Conservation (phyloP, 345 rosid species). For the Citrus australasica region DNA sequence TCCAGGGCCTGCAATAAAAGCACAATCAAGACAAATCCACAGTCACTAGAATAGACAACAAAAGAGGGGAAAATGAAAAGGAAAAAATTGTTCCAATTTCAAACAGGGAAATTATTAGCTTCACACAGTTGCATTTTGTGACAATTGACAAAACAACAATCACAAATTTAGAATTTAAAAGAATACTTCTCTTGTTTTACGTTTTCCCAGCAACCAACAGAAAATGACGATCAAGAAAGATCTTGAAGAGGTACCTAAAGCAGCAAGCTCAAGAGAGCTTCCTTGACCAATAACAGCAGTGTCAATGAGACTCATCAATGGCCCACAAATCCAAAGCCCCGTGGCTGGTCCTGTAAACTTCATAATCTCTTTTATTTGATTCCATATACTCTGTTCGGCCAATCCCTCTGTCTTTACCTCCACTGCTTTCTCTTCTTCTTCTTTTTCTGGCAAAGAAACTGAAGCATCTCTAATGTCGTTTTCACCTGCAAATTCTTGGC, state of each 20-base stretch:
- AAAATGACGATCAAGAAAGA: background rate
- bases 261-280: constrained; percentile 90
- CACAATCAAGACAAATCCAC: background rate
- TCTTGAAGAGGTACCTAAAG: constrained; percentile 53
- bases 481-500: constrained; percentile 3
- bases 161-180: background rate
- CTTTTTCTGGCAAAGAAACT: constrained; percentile 7
- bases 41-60: background rate
- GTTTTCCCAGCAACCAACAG: constrained; percentile 4
- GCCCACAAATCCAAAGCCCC: constrained; percentile 85
- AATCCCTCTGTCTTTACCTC: constrained; percentile 36
- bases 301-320: constrained; percentile 93
- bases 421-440: constrained; percentile 7
- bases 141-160: background rate
- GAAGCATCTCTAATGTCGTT: constrained; percentile 11
- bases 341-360: constrained; percentile 88
- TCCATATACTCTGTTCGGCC: constrained; percentile 62
- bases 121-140: background rate
- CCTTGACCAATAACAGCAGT: constrained; percentile 91
- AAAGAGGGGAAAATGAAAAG: background rate
- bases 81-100: no score
- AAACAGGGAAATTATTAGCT: background rate
- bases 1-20: constrained; percentile 40
- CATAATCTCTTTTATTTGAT: constrained; percentile 74
- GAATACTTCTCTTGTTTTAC: no score